Percentiles rank a stretch among this genome's conserved stretches.
phyloP scores from a whole-genome alignment of 306 rosid genomes.

The Trifolium dubium region DNA sequence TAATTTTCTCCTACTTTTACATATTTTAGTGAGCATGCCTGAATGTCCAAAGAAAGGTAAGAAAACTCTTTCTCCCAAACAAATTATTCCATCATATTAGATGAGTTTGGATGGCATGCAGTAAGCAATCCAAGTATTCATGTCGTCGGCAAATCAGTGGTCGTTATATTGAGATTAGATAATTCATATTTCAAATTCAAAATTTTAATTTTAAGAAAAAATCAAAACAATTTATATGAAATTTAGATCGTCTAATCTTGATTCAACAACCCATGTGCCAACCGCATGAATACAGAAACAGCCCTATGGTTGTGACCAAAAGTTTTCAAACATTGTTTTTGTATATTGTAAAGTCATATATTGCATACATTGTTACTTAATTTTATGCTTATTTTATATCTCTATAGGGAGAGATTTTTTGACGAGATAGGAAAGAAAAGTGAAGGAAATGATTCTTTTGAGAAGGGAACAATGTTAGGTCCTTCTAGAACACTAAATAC shows the following conservation, averaged over 20 bases:
- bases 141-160: too few species aligned
- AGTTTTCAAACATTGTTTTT: neutral
- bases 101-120: too few species aligned
- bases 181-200: too few species aligned
- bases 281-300: too few species aligned
- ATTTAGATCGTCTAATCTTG: too few species aligned
- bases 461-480: constrained; percentile 83
- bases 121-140: too few species aligned
- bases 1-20: constrained; percentile 45
- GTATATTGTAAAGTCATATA: neutral
- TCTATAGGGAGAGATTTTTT: constrained; percentile 62
- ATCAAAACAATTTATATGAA: too few species aligned
- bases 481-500: constrained; percentile 83
- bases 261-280: neutral
- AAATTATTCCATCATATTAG: too few species aligned
- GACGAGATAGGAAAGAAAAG: constrained; percentile 89
- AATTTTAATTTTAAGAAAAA: too few species aligned
- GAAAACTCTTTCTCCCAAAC: constrained; percentile 1
- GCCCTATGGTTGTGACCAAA: neutral
- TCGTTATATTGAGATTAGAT: too few species aligned
- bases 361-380: neutral
- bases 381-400: neutral
- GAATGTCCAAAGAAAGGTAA: constrained; percentile 99
- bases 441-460: constrained; percentile 62
- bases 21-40: constrained; percentile 70